Conservation (phyloP, 139 green algal genomes). For the Chlorella sp. region DNA sequence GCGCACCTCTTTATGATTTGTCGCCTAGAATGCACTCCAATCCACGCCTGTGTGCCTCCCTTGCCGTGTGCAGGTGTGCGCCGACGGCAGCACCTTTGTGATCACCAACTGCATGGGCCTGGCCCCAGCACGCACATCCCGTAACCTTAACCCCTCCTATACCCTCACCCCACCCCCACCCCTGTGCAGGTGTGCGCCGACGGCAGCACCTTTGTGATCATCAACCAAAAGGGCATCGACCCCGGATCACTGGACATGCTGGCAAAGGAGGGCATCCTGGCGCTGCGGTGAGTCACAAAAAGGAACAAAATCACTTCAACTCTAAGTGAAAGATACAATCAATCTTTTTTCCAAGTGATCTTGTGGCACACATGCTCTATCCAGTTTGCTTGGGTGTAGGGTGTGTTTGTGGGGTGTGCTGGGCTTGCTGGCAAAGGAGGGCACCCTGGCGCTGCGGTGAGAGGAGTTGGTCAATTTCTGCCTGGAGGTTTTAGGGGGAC, state of each 20-base stretch:
- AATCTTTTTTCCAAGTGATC: too few species aligned
- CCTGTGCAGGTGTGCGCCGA: conserved; percentile 79
- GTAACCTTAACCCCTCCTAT: background rate
- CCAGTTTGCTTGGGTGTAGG: too few species aligned
- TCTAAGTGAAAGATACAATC: too few species aligned
- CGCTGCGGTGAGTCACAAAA: conserved; percentile 37
- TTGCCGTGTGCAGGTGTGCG: too few species aligned
- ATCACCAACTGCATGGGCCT: conserved; percentile 99
- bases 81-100: conserved; percentile 88
- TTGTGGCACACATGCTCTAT: too few species aligned
- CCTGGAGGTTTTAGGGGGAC: too few species aligned
- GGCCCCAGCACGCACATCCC: conserved; percentile 69
- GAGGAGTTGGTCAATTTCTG: too few species aligned
- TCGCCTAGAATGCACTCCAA: too few species aligned
- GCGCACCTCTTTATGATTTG: too few species aligned
- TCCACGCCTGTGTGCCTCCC: too few species aligned
- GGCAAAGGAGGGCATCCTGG: conserved; percentile 74
- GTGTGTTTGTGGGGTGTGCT: too few species aligned
- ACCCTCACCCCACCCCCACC: background rate
- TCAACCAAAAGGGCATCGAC: conserved; percentile 99
- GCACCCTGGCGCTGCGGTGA: conserved; percentile 41
- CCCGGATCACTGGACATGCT: conserved; percentile 97
- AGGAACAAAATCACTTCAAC: too few species aligned
- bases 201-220: conserved; percentile 93
- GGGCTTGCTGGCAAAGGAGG: conserved; percentile 93